Percentiles rank a stretch among this genome's conserved stretches.
phyloP scores from a whole-genome alignment of 257 asterid species.

The Apocynum venetum region DNA sequence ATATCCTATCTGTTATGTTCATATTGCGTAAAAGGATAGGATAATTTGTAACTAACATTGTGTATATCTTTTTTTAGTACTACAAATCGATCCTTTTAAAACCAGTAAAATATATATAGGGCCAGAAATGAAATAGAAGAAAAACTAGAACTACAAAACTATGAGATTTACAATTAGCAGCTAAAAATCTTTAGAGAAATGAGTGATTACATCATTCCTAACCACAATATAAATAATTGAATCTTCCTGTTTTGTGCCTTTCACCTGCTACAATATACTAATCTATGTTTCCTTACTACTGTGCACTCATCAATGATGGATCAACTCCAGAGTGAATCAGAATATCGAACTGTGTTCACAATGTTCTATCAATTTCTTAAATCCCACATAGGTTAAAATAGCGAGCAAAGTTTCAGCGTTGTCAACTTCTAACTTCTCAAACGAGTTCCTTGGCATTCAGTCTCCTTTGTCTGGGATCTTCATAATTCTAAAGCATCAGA shows the following conservation, averaged over 20 bases:
- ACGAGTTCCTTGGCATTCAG: not conserved
- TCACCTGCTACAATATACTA: not conserved
- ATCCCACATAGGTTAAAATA: not conserved
- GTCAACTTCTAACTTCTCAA: not conserved
- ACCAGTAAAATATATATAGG: too few species aligned
- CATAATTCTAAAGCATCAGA: not conserved
- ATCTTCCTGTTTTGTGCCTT: not conserved
- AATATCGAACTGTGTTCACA: not conserved
- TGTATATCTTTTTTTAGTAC: too few species aligned
- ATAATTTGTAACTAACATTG: too few species aligned
- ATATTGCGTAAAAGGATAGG: too few species aligned
- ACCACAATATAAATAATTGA: not conserved
- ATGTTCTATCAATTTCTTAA: not conserved
- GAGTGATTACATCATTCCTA: not conserved
- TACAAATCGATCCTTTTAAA: too few species aligned
- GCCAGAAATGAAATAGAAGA: not conserved
- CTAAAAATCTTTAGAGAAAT: not conserved
- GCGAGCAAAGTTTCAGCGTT: not conserved
- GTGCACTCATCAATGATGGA: not conserved
- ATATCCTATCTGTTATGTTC: too few species aligned
- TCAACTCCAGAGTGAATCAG: not conserved
- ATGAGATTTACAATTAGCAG: not conserved
- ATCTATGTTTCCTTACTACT: not conserved
- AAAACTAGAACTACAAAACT: not conserved
- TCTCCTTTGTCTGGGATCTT: not conserved